Base-by-base conservation (phyloP, 305 asterid species). In the Fraxinus sp. region DNA sequence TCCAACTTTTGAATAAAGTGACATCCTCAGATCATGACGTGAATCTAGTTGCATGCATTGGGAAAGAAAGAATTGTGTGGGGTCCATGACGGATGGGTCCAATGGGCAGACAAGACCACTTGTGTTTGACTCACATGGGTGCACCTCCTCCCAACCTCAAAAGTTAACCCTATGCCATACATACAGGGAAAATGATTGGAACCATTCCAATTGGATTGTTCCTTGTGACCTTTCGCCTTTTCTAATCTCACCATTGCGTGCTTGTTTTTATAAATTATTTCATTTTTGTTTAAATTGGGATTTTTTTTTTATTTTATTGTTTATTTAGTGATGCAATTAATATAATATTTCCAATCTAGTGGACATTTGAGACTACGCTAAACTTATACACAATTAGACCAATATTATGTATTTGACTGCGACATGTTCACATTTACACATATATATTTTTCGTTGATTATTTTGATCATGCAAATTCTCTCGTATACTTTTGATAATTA, bases 101-200 rank as follows among this genome's bases (percentile, higher is more conserved):
- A 77, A 77, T 82, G 82, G 85, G 82, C 64, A 64, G 62, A 77
- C 33, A 82, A 68, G 78, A 33, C 62, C 66, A 77, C 85, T n/a
- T 77, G 46, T 78, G 13, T 73, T 83, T 52, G 85, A 78, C 85
- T 78, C 62, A 66, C 82, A 59, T 62, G 76, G 57, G 52, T 4
- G 26, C 71, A 8, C 82, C 59, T 35, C 2, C 20, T 49, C 52
- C 76, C 30, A 33, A 9, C 1, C 70, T 62, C 33, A 66, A 39
- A 14, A 59, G 39, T 52, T 77, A 8, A 64, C 77, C 33, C 33
- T n/a, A 52, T 52, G 62, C 64, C 57, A 59, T 20, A 44, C 16
- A 35, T 55, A 73, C 30, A 52, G 78, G n/a, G n/a, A n/a, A n/a
- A n/a, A n/a, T n/a, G n/a, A n/a, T 76, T 76, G 64, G 80, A 82